These are phyloP conservation scores for Phallus indusiatus DNA, from an alignment of 768 basidiomycete genomes.

Conservation along the genomic window DNA sequence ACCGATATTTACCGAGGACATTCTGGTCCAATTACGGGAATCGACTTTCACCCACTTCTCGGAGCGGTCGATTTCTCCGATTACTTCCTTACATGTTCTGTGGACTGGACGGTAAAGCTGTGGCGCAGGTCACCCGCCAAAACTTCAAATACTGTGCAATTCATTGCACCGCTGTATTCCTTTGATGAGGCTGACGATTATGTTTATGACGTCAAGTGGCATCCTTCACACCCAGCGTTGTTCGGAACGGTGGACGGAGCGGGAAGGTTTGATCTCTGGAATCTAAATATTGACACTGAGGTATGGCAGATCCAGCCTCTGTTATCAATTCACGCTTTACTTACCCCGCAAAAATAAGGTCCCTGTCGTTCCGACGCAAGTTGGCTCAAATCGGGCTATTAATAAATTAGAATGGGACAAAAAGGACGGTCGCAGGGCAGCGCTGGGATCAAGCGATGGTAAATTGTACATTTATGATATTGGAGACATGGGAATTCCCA, in stretches of 20 bases:
- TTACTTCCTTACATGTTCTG: conserved; percentile 84
- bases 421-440: conserved; percentile 85
- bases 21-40: conserved; percentile 85
- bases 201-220: conserved; percentile 98
- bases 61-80: conserved; percentile 95
- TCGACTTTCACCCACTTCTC: conserved; percentile 87
- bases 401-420: conserved; percentile 96
- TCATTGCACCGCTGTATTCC: conserved; percentile 72
- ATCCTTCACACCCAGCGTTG: conserved; percentile 87
- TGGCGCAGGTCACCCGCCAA: conserved; percentile 82
- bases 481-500: conserved; percentile 79
- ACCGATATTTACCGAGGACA: conserved; percentile 91
- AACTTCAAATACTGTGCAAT: conserved; percentile 42
- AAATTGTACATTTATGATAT: conserved; percentile 91
- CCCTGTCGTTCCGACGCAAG: conserved; percentile 77
- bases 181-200: conserved; percentile 99
- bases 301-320: conserved; percentile 28
- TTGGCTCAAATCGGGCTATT: conserved; percentile 73
- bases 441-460: conserved; percentile 88
- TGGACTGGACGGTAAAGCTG: conserved; percentile 97
- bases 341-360: conserved; percentile 44
- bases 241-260: conserved; percentile 93
- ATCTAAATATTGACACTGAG: conserved; percentile 94
- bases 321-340: not conserved
- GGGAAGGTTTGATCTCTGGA: conserved; percentile 96